Percentiles rank a stretch among this genome's conserved stretches.
phyloP scores from a whole-genome alignment of 106 monocot genomes.

The Posidonia australis region DNA sequence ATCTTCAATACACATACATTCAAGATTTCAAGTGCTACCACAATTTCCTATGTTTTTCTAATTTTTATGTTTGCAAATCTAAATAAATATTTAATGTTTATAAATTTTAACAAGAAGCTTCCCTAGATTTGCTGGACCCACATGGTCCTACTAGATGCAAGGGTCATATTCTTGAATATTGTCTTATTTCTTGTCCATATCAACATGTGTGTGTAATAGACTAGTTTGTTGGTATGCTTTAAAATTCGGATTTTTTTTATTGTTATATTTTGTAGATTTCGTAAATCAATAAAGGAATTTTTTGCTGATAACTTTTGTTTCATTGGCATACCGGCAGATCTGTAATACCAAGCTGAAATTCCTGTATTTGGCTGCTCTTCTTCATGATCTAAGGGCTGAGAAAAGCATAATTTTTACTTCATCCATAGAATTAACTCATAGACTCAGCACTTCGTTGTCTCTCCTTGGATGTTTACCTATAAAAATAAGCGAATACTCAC shows the following conservation, averaged over 20 bases:
- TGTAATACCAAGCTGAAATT: conserved; percentile 74
- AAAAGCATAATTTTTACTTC: conserved; percentile 89
- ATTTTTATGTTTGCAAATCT: background rate
- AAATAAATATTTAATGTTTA: background rate
- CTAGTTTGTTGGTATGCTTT: background rate
- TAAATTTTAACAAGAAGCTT: background rate
- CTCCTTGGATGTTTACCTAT: conserved; percentile 63
- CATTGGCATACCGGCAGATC: conserved; percentile 27
- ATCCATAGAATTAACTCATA: conserved; percentile 64
- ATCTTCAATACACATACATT: too few species aligned
- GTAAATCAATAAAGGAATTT: background rate
- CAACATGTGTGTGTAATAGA: background rate
- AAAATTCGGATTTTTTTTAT: too few species aligned
- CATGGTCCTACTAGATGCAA: background rate
- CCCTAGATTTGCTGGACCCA: background rate
- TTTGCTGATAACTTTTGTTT: background rate
- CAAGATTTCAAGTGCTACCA: too few species aligned
- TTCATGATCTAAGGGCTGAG: conserved; percentile 52
- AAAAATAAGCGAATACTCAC: conserved; percentile 69
- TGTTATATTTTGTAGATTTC: background rate
- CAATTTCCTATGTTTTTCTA: too few species aligned
- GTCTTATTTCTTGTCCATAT: background rate
- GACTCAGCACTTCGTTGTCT: conserved; percentile 56
- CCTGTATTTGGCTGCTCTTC: conserved; percentile 60
- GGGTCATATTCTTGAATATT: background rate